These are phyloP conservation scores for Podaxis sp. DNA, from an alignment of 768 basidiomycete genomes.

Conservation along the genomic window DNA sequence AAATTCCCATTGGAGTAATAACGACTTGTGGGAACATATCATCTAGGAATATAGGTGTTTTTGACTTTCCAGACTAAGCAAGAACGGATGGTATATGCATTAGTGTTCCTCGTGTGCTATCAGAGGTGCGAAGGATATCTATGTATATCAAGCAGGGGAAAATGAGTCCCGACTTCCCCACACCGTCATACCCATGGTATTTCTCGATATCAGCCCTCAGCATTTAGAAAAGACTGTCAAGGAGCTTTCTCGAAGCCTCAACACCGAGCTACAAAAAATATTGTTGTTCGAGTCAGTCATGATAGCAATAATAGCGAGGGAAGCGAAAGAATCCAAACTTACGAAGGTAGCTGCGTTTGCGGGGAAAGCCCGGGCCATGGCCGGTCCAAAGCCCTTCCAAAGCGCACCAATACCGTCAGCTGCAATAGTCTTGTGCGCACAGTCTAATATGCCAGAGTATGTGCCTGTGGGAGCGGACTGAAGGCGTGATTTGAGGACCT, in stretches of 20 bases:
- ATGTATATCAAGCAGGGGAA: background rate
- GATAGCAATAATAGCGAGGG: background rate
- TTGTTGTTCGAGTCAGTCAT: constrained; percentile 8
- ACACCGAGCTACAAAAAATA: constrained; percentile 70
- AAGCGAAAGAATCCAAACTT: constrained; percentile 27
- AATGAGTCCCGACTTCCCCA: background rate
- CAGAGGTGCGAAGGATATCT: background rate
- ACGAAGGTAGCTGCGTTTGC: constrained; percentile 96
- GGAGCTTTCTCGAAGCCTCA: constrained; percentile 78
- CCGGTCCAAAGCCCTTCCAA: constrained; percentile 98
- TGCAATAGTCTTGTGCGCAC: constrained; percentile 86
- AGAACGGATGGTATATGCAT: background rate
- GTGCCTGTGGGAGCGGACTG: constrained; percentile 97
- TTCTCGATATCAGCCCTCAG: background rate
- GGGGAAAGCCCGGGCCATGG: constrained; percentile 96
- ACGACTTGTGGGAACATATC: background rate
- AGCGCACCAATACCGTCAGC: constrained; percentile 82
- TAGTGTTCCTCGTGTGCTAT: background rate
- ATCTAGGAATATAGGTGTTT: background rate
- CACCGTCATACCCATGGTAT: background rate
- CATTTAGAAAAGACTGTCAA: constrained; percentile 61
- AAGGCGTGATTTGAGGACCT: constrained; percentile 94
- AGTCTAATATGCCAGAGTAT: constrained; percentile 94
- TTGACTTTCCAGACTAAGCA: background rate
- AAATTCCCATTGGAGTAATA: background rate